phyloP scores from a whole-genome alignment of 257 asterid genomes.

The Plantago major region DNA sequence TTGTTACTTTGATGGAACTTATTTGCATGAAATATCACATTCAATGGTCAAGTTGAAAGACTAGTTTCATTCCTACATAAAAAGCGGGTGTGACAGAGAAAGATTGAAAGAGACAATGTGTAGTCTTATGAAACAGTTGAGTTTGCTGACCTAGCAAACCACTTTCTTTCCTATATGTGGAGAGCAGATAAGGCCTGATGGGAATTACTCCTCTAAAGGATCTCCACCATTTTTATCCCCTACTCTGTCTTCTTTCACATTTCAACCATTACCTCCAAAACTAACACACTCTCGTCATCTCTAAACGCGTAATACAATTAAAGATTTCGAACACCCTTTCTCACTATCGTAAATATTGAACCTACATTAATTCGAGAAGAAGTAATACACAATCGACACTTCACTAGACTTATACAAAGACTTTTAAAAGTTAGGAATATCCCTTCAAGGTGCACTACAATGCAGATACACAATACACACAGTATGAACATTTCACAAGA shows the following conservation, averaged over 20 bases:
- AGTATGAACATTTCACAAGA: not conserved
- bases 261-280: no score
- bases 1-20: slow-evolving; percentile 30
- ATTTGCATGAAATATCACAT: slow-evolving; percentile 47
- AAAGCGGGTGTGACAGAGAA: slow-evolving; percentile 47
- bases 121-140: slow-evolving; percentile 30
- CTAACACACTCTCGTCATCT: no score
- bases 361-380: no score
- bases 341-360: no score
- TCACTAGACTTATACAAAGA: not conserved
- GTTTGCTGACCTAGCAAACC: slow-evolving; percentile 67
- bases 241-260: slow-evolving; percentile 1
- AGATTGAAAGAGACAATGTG: not conserved
- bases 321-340: no score
- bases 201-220: slow-evolving; percentile 28
- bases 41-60: slow-evolving; percentile 45
- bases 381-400: no score
- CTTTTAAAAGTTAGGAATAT: not conserved
- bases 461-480: not conserved
- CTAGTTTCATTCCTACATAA: slow-evolving; percentile 24
- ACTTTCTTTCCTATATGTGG: slow-evolving; percentile 30
- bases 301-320: no score
- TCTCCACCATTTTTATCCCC: slow-evolving; percentile 35
- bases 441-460: no score
- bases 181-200: slow-evolving; percentile 37